These are phyloP conservation scores for Leccinum incarnatum DNA, from an alignment of 768 basidiomycete species.

Conservation along the genomic window DNA sequence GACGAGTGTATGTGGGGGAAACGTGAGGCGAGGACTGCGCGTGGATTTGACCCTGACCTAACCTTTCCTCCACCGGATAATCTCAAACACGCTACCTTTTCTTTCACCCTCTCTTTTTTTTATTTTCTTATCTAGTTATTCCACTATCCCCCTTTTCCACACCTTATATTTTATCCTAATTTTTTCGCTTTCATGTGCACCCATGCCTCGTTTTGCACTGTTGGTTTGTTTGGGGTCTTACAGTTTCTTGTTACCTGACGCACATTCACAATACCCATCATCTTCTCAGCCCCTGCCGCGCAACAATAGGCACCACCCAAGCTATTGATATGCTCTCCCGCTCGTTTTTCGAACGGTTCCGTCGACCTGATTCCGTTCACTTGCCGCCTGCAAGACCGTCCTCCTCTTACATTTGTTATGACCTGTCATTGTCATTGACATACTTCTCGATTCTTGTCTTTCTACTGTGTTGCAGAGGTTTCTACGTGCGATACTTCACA, in stretches of 20 bases:
- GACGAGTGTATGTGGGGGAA: conserved; percentile 7
- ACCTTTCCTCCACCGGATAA: conserved; percentile 20
- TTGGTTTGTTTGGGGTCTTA: conserved; percentile 13
- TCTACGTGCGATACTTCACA: conserved; percentile 7
- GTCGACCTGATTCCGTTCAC: conserved; percentile 11
- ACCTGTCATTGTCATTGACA: conserved; percentile 24
- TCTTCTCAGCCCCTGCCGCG: conserved; percentile 14
- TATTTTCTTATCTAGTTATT: conserved; percentile 33
- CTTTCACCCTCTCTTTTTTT: conserved; percentile 21
- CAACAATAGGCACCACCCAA: conserved; percentile 19
- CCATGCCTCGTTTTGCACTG: conserved; percentile 19
- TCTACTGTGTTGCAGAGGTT: conserved; percentile 10
- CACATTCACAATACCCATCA: conserved; percentile 22
- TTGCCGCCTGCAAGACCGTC: conserved; percentile 11
- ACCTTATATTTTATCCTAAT: conserved; percentile 28
- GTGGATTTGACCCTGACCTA: conserved; percentile 17
- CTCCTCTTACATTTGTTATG: conserved; percentile 16
- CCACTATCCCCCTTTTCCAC: conserved; percentile 18
- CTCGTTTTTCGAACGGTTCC: conserved; percentile 22
- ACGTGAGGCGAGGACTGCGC: conserved; percentile 13
- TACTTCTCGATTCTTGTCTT: conserved; percentile 10
- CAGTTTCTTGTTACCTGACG: conserved; percentile 23
- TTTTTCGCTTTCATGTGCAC: conserved; percentile 20
- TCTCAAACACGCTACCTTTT: conserved; percentile 18
- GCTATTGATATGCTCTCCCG: conserved; percentile 26